These are phyloP conservation scores for Colletotrichum euphorbiae DNA, from an alignment of 2,329 filamentous ascomycete species.

Conservation along the genomic window DNA sequence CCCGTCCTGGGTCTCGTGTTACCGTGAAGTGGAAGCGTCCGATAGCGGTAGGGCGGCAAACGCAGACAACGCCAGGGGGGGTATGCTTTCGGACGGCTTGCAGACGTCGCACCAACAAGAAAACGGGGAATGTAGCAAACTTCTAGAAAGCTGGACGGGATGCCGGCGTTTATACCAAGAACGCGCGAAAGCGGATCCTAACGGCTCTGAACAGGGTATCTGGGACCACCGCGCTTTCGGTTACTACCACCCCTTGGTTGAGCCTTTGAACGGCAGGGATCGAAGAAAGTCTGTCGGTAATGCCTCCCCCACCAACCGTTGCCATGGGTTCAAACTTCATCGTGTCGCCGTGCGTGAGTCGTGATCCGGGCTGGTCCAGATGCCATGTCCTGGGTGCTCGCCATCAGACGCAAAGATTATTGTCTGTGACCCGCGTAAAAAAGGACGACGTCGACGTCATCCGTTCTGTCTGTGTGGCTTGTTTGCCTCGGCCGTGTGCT, in stretches of 20 bases:
- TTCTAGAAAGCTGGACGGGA: slow-evolving; percentile 31
- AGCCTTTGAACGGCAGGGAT: slow-evolving; percentile 18
- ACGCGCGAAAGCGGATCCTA: slow-evolving; percentile 33
- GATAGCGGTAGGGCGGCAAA: slow-evolving; percentile 16
- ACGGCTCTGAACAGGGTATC: slow-evolving; percentile 30
- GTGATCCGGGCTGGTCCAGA: neutral
- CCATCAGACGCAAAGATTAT: neutral
- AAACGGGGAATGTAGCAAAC: slow-evolving; percentile 26
- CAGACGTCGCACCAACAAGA: slow-evolving; percentile 31
- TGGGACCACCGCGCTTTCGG: slow-evolving; percentile 22
- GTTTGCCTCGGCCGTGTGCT: neutral
- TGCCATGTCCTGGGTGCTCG: neutral
- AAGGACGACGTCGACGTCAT: neutral
- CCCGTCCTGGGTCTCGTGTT: neutral
- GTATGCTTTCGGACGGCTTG: slow-evolving; percentile 28
- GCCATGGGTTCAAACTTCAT: slow-evolving; percentile 1
- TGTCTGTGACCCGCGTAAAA: neutral
- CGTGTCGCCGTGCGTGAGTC: neutral
- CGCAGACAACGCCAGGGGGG: slow-evolving; percentile 18
- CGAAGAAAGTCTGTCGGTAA: neutral
- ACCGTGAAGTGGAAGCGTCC: slow-evolving; percentile 1
- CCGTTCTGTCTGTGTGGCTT: neutral
- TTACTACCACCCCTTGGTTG: slow-evolving; percentile 16
- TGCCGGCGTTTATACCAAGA: slow-evolving; percentile 39
- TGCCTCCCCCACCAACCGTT: too few species aligned